Evolutionary conservation across 441 rosid species (phyloP).

Genomic region (Euphorbia schlechtendalii): DNA sequence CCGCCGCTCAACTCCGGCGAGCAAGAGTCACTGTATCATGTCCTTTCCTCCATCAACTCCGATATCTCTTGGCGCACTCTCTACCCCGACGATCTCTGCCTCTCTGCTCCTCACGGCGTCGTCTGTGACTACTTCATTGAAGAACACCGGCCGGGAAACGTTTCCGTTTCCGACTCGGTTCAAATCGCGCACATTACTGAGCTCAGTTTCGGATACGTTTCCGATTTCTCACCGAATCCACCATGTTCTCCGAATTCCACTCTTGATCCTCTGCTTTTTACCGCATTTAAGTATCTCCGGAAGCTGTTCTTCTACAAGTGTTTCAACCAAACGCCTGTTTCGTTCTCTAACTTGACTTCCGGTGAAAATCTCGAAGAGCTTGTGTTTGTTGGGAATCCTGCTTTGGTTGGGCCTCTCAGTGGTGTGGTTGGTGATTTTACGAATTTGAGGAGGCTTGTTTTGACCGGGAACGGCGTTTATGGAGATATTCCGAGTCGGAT

Average conservation of each 20-base stretch:
- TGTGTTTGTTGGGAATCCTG: constrained; percentile 52
- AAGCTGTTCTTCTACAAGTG: constrained; percentile 64
- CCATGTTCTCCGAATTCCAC: constrained; percentile 49
- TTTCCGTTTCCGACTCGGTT: neutral
- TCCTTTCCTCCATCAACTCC: constrained; percentile 48
- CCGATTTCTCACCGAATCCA: constrained; percentile 56
- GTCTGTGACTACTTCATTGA: constrained; percentile 41
- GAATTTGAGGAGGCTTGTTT: constrained; percentile 39
- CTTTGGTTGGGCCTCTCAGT: constrained; percentile 36
- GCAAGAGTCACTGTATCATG: constrained; percentile 44
- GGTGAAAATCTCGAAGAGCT: constrained; percentile 44
- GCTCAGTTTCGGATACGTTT: constrained; percentile 53
- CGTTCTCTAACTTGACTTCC: constrained; percentile 26
- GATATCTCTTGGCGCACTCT: constrained; percentile 48
- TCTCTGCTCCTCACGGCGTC: constrained; percentile 59
- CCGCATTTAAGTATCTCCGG: constrained; percentile 47
- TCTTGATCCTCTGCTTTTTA: constrained; percentile 43
- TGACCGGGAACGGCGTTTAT: constrained; percentile 50
- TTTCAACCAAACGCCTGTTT: constrained; percentile 32
- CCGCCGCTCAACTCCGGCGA: constrained; percentile 35
- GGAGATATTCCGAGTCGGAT: constrained; percentile 39
- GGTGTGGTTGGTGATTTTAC: constrained; percentile 38
- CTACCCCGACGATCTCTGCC: constrained; percentile 55
- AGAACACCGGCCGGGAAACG: too few relatives aligned
- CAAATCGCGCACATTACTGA: constrained; percentile 37